Base-by-base conservation (phyloP, 768 basidiomycete genomes). In the Mycena capillaripes region DNA sequence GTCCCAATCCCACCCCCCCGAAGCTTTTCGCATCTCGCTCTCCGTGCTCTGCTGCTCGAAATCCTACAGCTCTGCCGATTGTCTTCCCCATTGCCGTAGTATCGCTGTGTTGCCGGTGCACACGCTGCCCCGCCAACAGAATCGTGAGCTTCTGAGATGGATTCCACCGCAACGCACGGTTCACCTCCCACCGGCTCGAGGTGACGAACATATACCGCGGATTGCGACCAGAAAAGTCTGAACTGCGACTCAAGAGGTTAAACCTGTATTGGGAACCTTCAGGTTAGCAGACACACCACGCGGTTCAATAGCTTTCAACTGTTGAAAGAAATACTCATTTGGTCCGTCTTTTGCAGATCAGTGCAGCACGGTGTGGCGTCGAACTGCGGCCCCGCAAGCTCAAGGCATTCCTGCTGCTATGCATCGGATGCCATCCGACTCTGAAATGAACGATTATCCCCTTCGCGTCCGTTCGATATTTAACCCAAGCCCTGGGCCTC, bases 111-210 rank as follows among this genome's bases (percentile, higher is more conserved):
- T 46, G 38, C 59, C 40, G 21, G 2, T 60, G 3, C 59, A 44
- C 40, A 40, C 59, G 29, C 40, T 9, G 40, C 40, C 42, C 27
- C 46, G n/a, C 21, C 19, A 19, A 48, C 19, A 48, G 46, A 48
- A 48, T 48, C 23, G 46, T 48, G 46, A 44, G 25, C 40, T 60
- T 60, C 59, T 60, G 59, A 60, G 19, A 60, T 42, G 30, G 25
- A 60, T 60, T 60, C 59, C 40, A 60, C 30, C 40, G 23, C 57
- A 36, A 25, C 57, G 57, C 16, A 16, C 42, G 42, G 57, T 59
- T 59, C 57, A 59, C 2, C 40, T 59, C 57, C 36, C 38, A 59
- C 38, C 34, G 38, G 36, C 32, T 36, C 56, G 32, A 57, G 56
- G 36, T 57, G 56, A 57, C 16, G 34, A 36, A 57, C 32, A 17